Base-by-base conservation (phyloP, 2,329 filamentous ascomycete species). In the Fusarium foetens region DNA sequence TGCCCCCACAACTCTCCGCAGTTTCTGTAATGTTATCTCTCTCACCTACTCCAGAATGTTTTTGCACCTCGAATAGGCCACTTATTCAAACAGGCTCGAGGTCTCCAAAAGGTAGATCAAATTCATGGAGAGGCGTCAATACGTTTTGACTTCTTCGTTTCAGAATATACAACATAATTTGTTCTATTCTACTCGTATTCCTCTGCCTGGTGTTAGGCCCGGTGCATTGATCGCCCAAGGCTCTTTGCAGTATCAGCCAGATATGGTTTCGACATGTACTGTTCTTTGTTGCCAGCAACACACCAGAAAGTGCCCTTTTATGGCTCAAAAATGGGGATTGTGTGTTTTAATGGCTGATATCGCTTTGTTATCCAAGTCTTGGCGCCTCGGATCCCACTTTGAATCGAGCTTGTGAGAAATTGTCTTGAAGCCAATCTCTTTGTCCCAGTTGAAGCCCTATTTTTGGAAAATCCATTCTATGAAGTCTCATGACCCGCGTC, bases 1-100 rank as follows among this genome's bases (percentile, higher is more conserved):
- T 63, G 43, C 63, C 73, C 70, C 61, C 38, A 55, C 62, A 45
- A 53, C 74, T 76, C 75, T 76, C 75, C 72, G 74, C 66, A 65
- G 42, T 78, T 66, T 52, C 38, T 48, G 42, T 27, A 38, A 10
- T 69, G 53, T 63, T 53, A 51, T 54, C 57, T 62, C 52, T 58
- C 35, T 27, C 19, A 29, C 19, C 36, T 41, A 33, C 38, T 33
- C 54, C 35, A 16, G 46, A 46, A 13, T 38, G 39, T 21, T 49
- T 25, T 27, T 29, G 46, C 4, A 33, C 19, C 46, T 31, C 35
- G n/a, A 25, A 39, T n/a, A 59, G 23, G 13, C 54, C 17, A 57
- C 2, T 33, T 16, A 14, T 48, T 48, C 9, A 14, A 35, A 33
- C 23, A 17, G 7, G 17, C 12, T 7, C 23, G 14, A 57, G 5